Conservation (phyloP, 2,329 filamentous ascomycete genomes). For the Fusarium solani-melongenae region DNA sequence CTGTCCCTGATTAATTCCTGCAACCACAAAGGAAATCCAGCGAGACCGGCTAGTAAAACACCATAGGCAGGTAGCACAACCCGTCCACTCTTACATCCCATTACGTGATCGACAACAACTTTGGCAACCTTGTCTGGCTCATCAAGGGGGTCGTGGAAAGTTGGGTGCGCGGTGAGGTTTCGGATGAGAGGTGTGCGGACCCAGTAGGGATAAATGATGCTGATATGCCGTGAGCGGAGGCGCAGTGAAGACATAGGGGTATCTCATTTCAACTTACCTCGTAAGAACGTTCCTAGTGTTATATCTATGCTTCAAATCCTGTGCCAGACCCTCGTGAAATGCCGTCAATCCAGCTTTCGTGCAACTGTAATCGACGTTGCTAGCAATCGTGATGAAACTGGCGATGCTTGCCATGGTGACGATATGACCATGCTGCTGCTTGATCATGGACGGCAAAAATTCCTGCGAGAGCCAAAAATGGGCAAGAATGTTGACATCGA, state of each 20-base stretch:
- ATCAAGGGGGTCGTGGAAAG: constrained; percentile 25
- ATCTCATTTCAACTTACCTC: constrained; percentile 45
- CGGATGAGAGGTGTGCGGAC: constrained; percentile 33
- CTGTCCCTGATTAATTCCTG: constrained; percentile 27
- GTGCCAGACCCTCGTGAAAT: constrained; percentile 71
- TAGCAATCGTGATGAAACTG: constrained; percentile 65
- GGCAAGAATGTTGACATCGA: constrained; percentile 72
- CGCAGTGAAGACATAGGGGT: neutral
- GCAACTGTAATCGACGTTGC: constrained; percentile 71
- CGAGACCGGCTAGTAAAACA: constrained; percentile 1
- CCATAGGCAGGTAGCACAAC: constrained; percentile 51
- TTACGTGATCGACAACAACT: constrained; percentile 54
- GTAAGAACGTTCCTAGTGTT: constrained; percentile 69
- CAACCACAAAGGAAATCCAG: constrained; percentile 29
- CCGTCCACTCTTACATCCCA: constrained; percentile 54
- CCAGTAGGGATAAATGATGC: constrained; percentile 62
- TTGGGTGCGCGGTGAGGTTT: constrained; percentile 26
- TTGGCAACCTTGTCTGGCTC: constrained; percentile 49
- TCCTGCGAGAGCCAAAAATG: constrained; percentile 71
- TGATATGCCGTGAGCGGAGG: neutral
- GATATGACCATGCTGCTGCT: constrained; percentile 72
- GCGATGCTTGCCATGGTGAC: constrained; percentile 75
- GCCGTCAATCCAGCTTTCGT: constrained; percentile 70
- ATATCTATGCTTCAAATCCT: constrained; percentile 66
- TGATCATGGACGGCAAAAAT: constrained; percentile 72